Evolutionary conservation across 2,329 filamentous ascomycete species (phyloP).

Genomic region (Alternaria ventricosa): DNA sequence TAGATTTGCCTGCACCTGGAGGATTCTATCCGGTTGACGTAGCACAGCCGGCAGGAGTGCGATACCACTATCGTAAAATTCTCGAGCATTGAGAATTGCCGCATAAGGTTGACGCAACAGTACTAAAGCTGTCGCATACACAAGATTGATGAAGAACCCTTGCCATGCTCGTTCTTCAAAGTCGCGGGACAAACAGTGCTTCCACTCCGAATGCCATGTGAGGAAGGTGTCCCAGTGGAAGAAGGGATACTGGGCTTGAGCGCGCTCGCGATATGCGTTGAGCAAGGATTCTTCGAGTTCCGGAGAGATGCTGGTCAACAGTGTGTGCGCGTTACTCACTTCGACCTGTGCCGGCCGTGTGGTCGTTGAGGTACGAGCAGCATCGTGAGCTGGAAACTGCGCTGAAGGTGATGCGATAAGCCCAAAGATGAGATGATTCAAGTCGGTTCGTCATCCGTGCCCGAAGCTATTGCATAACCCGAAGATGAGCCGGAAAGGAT

Average conservation of each 20-base stretch:
- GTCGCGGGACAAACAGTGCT: constrained; percentile 8
- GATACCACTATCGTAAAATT: constrained; percentile 20
- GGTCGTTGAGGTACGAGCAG: neutral
- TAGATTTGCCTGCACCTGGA: constrained; percentile 27
- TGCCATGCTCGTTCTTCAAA: constrained; percentile 17
- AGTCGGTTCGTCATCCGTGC: constrained; percentile 7
- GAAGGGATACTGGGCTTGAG: constrained; percentile 27
- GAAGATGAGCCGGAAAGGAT: constrained; percentile 8
- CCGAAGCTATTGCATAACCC: constrained; percentile 3
- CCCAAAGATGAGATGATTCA: constrained; percentile 23
- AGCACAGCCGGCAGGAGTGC: constrained; percentile 21
- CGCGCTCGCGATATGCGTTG: constrained; percentile 26
- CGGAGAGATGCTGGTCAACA: constrained; percentile 10
- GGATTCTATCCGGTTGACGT: constrained; percentile 16
- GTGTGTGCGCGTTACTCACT: constrained; percentile 7
- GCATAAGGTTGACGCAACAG: constrained; percentile 14
- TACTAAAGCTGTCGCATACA: constrained; percentile 22
- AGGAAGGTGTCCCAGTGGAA: constrained; percentile 26
- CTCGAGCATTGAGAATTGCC: constrained; percentile 10
- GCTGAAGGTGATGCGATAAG: constrained; percentile 20
- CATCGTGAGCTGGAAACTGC: neutral
- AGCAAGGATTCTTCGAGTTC: constrained; percentile 15
- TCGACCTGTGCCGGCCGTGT: neutral
- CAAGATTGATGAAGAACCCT: constrained; percentile 27
- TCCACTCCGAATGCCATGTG: constrained; percentile 20